Evolutionary conservation across 306 rosid species (phyloP).

Genomic region (Quercus parvula): DNA sequence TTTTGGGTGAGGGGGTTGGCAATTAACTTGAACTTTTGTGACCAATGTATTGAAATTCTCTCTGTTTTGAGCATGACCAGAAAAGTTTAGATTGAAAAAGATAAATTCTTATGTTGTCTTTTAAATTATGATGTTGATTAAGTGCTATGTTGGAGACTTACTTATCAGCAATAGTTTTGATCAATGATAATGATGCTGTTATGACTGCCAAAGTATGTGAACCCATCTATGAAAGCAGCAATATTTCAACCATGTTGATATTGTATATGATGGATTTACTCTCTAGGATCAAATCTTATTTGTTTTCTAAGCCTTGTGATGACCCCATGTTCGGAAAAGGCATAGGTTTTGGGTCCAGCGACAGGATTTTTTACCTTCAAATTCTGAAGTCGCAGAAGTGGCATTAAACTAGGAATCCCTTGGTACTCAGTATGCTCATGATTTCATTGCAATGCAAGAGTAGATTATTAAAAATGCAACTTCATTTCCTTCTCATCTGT

Average conservation of each 20-base stretch:
- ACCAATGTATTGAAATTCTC: background rate
- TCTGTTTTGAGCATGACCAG: background rate
- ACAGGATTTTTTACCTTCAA: slow-evolving; percentile 12
- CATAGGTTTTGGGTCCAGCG: background rate
- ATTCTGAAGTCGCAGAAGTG: slow-evolving; percentile 12
- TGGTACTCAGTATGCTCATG: background rate
- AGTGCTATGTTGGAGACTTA: background rate
- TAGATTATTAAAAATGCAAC: slow-evolving; percentile 1
- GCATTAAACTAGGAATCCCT: slow-evolving; percentile 13
- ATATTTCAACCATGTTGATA: background rate
- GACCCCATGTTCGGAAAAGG: background rate
- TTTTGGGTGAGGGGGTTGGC: background rate
- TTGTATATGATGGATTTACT: background rate
- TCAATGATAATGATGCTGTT: background rate
- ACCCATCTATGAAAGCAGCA: background rate
- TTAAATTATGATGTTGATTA: background rate
- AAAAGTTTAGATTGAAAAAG: background rate
- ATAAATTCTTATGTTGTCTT: background rate
- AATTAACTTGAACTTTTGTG: background rate
- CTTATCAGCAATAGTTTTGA: background rate
- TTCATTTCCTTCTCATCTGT: background rate
- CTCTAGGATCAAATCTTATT: background rate
- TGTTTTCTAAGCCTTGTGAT: background rate
- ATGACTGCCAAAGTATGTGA: background rate
- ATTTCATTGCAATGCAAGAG: slow-evolving; percentile 11